A percentile compares a stretch with the other conserved stretches of the same genome.
Evolutionary conservation across 768 basidiomycete genomes (phyloP).

Genomic region (Leccinum uliginosum): DNA sequence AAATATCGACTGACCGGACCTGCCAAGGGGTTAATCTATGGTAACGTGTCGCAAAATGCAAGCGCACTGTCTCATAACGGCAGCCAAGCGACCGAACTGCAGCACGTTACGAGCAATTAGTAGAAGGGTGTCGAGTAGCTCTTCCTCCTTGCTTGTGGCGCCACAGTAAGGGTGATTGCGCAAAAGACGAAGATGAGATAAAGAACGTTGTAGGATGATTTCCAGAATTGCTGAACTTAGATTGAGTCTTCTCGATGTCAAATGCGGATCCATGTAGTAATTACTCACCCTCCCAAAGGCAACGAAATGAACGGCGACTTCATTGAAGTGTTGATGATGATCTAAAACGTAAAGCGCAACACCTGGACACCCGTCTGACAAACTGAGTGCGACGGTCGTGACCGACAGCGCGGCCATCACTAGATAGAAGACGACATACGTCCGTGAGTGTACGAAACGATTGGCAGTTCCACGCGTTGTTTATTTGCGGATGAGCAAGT

Average conservation of each 20-base stretch:
- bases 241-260: conserved; percentile 3
- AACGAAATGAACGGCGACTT: conserved; percentile 89
- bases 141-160: conserved; percentile 83
- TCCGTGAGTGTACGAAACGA: conserved; percentile 82
- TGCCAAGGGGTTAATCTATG: conserved; percentile 26
- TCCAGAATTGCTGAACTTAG: conserved; percentile 83
- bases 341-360: conserved; percentile 83
- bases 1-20: conserved; percentile 88
- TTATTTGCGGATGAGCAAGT: conserved; percentile 78
- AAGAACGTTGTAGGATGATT: conserved; percentile 64
- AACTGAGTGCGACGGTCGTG: conserved; percentile 78
- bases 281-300: conserved; percentile 87
- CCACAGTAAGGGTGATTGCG: conserved; percentile 82
- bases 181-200: conserved; percentile 87
- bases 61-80: conserved; percentile 42
- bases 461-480: conserved; percentile 84
- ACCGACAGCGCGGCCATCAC: conserved; percentile 84
- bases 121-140: conserved; percentile 87
- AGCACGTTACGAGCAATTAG: conserved; percentile 90
- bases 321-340: conserved; percentile 88
- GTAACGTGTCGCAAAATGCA: conserved; percentile 3
- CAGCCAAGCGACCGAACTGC: conserved; percentile 86
- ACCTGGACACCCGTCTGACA: conserved; percentile 82
- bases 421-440: conserved; percentile 85
- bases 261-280: background rate